phyloP scores from a whole-genome alignment of 257 asterid genomes.

The Salvia hispanica region DNA sequence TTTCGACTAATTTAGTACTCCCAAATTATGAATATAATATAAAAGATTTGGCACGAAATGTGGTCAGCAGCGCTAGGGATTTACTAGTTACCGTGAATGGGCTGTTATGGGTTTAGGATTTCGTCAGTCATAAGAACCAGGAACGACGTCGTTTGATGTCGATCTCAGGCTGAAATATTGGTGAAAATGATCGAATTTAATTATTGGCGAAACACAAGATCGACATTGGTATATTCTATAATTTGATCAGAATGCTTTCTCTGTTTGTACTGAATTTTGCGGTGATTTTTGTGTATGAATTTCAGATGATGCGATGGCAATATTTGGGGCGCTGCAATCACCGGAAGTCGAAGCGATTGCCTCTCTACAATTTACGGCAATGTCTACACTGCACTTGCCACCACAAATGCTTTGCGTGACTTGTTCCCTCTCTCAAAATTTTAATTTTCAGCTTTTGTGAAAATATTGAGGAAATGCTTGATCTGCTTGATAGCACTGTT shows the following conservation, averaged over 20 bases:
- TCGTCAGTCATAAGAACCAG: too few species aligned
- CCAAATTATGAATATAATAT: too few species aligned
- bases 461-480: background rate
- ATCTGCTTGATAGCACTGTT: too few species aligned
- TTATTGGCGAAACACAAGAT: slow-evolving; percentile 74
- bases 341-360: slow-evolving; percentile 92
- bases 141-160: too few species aligned
- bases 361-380: slow-evolving; percentile 93
- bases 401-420: slow-evolving; percentile 92
- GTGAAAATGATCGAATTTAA: slow-evolving; percentile 25
- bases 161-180: slow-evolving; percentile 21
- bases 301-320: slow-evolving; percentile 99
- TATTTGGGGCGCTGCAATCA: slow-evolving; percentile 87
- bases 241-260: background rate
- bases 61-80: too few species aligned
- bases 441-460: too few species aligned
- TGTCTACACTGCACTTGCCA: slow-evolving; percentile 94
- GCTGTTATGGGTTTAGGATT: too few species aligned
- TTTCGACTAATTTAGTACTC: too few species aligned
- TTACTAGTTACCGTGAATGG: too few species aligned
- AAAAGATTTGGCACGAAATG: too few species aligned
- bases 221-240: slow-evolving; percentile 64
- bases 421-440: background rate
- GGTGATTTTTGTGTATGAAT: too few species aligned
- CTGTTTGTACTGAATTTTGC: background rate